Conservation (phyloP, 495 filamentous ascomycete genomes). For the Trichocladium uniseriatum region DNA sequence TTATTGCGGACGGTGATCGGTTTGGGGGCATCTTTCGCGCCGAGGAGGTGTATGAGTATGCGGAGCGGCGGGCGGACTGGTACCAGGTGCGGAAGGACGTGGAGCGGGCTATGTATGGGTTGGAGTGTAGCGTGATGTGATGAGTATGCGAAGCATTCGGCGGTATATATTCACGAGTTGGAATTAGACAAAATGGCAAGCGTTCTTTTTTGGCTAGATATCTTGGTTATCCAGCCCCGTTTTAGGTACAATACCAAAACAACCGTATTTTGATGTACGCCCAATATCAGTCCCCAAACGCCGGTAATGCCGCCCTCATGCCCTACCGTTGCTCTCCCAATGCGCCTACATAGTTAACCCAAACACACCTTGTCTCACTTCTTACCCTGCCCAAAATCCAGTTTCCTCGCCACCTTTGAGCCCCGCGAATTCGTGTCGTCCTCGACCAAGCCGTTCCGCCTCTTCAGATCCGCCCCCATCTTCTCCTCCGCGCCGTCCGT, state of each 20-base stretch:
- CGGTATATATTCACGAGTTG: background rate
- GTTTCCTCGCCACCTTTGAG: slow-evolving; percentile 70
- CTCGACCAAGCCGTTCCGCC: slow-evolving; percentile 64
- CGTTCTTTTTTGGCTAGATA: background rate
- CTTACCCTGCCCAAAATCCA: slow-evolving; percentile 67
- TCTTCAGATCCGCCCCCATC: slow-evolving; percentile 75
- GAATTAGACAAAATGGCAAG: background rate
- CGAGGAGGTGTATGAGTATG: slow-evolving; percentile 97
- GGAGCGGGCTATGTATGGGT: slow-evolving; percentile 95
- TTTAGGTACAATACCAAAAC: too few species aligned
- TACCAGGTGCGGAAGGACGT: slow-evolving; percentile 76
- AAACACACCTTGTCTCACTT: slow-evolving; percentile 15
- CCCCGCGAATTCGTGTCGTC: slow-evolving; percentile 41
- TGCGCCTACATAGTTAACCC: background rate
- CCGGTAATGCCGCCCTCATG: too few species aligned
- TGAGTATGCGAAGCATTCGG: too few species aligned
- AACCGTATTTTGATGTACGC: too few species aligned
- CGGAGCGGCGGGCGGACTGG: slow-evolving; percentile 91
- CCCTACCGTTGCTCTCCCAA: background rate
- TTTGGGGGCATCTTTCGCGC: slow-evolving; percentile 88
- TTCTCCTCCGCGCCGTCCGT: slow-evolving; percentile 57
- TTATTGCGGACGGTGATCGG: slow-evolving; percentile 85
- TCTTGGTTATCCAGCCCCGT: too few species aligned
- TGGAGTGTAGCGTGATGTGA: slow-evolving; percentile 85
- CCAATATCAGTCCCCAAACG: too few species aligned